phyloP scores from a whole-genome alignment of 148 eudicot species.

The Rheum nobile region DNA sequence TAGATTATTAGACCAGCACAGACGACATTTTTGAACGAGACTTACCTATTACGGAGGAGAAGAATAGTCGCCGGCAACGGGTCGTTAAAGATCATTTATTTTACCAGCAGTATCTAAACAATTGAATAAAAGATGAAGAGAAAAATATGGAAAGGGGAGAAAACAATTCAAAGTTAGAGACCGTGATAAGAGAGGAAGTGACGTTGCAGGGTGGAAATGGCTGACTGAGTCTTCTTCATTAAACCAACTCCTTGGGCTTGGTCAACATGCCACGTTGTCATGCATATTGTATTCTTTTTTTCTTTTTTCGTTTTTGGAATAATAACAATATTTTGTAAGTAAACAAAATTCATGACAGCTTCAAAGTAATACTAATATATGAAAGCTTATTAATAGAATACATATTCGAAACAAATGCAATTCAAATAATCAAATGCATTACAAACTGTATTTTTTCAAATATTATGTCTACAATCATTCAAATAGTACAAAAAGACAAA shows the following conservation, averaged over 20 bases:
- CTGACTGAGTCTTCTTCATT: conserved; percentile 3
- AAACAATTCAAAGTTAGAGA: conserved; percentile 7
- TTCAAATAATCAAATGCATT: neutral
- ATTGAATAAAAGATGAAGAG: neutral
- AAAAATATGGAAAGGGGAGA: neutral
- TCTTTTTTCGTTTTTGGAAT: neutral
- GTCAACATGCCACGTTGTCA: conserved; percentile 4
- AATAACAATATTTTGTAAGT: too few relatives aligned
- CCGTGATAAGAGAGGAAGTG: conserved; percentile 1
- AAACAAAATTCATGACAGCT: too few relatives aligned
- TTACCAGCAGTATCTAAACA: conserved; percentile 4
- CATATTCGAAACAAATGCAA: too few relatives aligned
- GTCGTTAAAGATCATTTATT: conserved; percentile 2
- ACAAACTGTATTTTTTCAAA: neutral
- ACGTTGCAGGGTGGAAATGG: neutral
- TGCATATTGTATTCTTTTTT: neutral
- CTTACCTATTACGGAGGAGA: neutral
- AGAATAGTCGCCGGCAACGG: conserved; percentile 7
- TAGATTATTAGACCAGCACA: neutral
- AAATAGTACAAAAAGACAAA: neutral
- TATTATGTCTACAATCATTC: neutral
- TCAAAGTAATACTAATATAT: too few relatives aligned
- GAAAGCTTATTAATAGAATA: too few relatives aligned
- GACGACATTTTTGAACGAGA: conserved; percentile 9
- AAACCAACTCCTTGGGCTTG: neutral